Percentiles rank a stretch among this genome's conserved stretches.
Evolutionary conservation across 108 stramenopile species (phyloP).

Genomic region (Craspedostauros australis): DNA sequence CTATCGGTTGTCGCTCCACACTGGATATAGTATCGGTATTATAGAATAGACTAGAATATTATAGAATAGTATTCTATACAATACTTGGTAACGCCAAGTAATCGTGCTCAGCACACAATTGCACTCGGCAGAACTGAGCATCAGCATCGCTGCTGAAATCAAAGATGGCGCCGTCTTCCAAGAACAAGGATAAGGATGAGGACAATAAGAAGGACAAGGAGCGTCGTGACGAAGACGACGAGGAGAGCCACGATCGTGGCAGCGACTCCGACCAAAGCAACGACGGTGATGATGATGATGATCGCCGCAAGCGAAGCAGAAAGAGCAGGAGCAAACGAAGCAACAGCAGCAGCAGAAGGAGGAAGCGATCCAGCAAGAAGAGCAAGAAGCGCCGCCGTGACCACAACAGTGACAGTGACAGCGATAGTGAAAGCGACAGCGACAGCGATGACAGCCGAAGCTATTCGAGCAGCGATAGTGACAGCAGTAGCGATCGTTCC

Average conservation of each 20-base stretch:
- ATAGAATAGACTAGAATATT: no score
- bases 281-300: slow-evolving; percentile 10
- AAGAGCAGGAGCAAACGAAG: slow-evolving; percentile 22
- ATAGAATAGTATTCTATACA: no score
- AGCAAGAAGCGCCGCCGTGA: slow-evolving; percentile 10
- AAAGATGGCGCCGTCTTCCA: neutral
- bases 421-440: slow-evolving; percentile 7
- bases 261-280: slow-evolving; percentile 29
- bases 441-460: slow-evolving; percentile 8
- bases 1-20: no score
- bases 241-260: slow-evolving; percentile 15
- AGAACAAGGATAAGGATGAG: neutral
- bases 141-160: no score
- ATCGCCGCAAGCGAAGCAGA: slow-evolving; percentile 25
- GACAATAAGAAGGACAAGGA: neutral
- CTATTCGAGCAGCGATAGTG: no score
- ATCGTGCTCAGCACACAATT: no score
- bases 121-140: no score
- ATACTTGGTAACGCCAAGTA: no score
- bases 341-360: slow-evolving; percentile 23
- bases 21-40: no score
- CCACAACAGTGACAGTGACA: slow-evolving; percentile 10
- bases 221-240: slow-evolving; percentile 18
- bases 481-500: no score
- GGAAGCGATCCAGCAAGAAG: neutral